Conservation (phyloP, 2,329 filamentous ascomycete genomes). For the Mariannaea sp. region DNA sequence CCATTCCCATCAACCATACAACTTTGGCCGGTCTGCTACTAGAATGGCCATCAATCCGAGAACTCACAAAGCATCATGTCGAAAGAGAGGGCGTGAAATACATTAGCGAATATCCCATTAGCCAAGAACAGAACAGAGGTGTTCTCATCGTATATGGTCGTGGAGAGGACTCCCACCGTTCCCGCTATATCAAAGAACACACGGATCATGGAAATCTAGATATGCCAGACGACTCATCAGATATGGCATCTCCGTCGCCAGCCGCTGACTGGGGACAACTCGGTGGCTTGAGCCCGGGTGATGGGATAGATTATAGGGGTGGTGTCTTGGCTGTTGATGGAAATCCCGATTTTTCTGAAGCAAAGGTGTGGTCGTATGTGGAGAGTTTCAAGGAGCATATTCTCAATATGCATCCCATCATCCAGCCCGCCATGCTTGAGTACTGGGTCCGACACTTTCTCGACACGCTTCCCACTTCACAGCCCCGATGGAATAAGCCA, state of each 20-base stretch:
- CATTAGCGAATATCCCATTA: constrained; percentile 75
- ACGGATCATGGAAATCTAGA: constrained; percentile 47
- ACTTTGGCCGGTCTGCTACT: constrained; percentile 86
- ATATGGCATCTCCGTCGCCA: constrained; percentile 59
- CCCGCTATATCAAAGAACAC: constrained; percentile 52
- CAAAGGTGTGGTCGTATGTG: constrained; percentile 58
- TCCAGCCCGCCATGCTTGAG: constrained; percentile 58
- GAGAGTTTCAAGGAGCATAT: constrained; percentile 64
- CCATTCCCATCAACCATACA: constrained; percentile 84
- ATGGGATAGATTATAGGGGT: constrained; percentile 47
- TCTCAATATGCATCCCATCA: constrained; percentile 68
- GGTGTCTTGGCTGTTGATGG: constrained; percentile 50
- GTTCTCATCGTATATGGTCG: constrained; percentile 76
- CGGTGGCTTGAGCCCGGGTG: constrained; percentile 54
- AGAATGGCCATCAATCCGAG: constrained; percentile 69
- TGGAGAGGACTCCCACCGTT: constrained; percentile 72
- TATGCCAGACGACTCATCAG: constrained; percentile 54
- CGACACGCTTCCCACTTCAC: constrained; percentile 48
- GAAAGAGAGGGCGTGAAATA: constrained; percentile 56
- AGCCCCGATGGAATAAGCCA: constrained; percentile 36
- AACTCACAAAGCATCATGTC: constrained; percentile 61
- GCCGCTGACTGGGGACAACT: constrained; percentile 64
- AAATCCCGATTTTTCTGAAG: constrained; percentile 59
- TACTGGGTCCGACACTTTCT: constrained; percentile 60
- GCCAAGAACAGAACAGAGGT: constrained; percentile 74